Conservation (phyloP, 768 basidiomycete genomes). For the Mycena crocata region DNA sequence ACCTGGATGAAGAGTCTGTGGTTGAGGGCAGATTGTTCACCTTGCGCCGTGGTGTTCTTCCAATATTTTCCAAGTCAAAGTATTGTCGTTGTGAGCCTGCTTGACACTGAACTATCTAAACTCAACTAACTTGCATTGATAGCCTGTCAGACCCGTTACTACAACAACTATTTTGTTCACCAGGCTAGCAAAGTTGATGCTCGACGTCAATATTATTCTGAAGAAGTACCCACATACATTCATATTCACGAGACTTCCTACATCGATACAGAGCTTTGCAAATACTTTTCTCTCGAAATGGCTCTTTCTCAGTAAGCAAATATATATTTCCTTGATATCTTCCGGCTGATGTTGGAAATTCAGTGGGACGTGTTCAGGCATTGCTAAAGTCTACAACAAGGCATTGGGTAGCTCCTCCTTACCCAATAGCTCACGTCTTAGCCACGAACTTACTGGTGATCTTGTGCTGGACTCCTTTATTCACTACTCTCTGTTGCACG, state of each 20-base stretch:
- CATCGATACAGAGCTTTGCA: not conserved
- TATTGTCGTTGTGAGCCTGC: conserved; percentile 2
- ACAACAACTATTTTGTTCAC: conserved; percentile 7
- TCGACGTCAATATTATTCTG: not conserved
- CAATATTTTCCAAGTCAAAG: conserved; percentile 1
- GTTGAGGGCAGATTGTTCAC: conserved; percentile 9
- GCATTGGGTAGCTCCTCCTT: not conserved
- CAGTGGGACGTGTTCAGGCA: not conserved
- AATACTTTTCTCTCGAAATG: conserved; percentile 1
- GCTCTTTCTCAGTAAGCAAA: not conserved
- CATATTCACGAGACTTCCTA: not conserved
- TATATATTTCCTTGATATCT: not conserved
- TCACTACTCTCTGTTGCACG: not conserved
- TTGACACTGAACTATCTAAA: not conserved
- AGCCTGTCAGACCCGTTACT: conserved; percentile 20
- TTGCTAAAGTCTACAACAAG: conserved; percentile 3
- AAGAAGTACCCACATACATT: not conserved
- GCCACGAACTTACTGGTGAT: not conserved
- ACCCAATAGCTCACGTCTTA: not conserved
- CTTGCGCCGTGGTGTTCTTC: conserved; percentile 12
- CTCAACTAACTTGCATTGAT: not conserved
- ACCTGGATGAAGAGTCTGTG: not conserved
- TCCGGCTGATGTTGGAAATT: not conserved
- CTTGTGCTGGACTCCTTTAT: not conserved
- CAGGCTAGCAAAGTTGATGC: not conserved